phyloP scores from a whole-genome alignment of 768 basidiomycete species.

The Suillus tomentosus region DNA sequence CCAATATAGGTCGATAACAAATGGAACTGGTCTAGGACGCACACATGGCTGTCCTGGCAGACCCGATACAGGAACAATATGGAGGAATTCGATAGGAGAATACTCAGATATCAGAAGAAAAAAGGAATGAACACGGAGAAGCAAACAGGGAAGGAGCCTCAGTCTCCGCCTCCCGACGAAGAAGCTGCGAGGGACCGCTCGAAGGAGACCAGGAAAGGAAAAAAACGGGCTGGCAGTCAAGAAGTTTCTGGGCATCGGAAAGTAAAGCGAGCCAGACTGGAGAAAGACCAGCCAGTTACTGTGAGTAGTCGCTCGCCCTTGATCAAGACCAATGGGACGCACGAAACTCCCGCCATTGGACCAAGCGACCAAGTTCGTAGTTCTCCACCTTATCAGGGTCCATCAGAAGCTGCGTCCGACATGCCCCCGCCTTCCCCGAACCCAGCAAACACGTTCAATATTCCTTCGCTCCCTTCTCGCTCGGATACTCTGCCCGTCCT shows the following conservation, averaged over 20 bases:
- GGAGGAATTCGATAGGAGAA: constrained; percentile 42
- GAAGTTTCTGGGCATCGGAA: background rate
- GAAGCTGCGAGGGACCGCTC: background rate
- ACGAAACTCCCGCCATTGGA: background rate
- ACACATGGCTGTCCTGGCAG: constrained; percentile 66
- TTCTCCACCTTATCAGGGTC: background rate
- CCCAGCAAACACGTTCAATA: background rate
- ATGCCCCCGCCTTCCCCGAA: background rate
- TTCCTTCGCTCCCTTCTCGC: constrained; percentile 3
- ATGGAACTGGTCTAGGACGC: constrained; percentile 56
- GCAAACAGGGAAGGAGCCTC: constrained; percentile 10
- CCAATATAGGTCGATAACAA: constrained; percentile 34
- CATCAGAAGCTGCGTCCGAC: background rate
- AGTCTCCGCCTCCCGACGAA: background rate
- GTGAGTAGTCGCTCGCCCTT: background rate
- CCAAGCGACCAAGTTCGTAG: background rate
- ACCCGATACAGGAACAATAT: constrained; percentile 55
- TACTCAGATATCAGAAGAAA: constrained; percentile 41
- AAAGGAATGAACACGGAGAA: constrained; percentile 18
- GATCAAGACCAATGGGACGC: background rate
- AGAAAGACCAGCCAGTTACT: background rate
- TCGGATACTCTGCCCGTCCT: constrained; percentile 6
- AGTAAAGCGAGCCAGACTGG: constrained; percentile 8
- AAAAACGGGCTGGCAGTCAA: background rate
- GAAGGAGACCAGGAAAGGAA: background rate